Base-by-base conservation (phyloP, 805 yeast genomes). In the Schwanniomyces yamadae region DNA sequence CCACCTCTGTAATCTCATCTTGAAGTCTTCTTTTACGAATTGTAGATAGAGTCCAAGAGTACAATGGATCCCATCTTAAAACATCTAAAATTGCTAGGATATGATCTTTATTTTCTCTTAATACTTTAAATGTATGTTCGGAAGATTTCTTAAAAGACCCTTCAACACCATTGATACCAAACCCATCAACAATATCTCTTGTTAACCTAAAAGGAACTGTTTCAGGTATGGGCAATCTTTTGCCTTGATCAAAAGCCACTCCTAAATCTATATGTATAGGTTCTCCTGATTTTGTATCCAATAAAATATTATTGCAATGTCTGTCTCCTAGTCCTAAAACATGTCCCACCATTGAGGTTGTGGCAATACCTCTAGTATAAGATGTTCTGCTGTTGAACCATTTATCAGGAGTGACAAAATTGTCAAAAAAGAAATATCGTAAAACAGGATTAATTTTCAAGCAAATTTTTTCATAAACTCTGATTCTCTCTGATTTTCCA, bases 201-300 rank as follows among this genome's bases (percentile, higher is more conserved):
- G 99, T 93, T 31, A 93, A 59, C 45, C 99, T 69, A 60, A 93
- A 93, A 3, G 99, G 99, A 5, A 95, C 95, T 0, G 84, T 73
- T 52, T 93, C 99, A 0, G 99, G 99, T 6, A 91, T 76, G 0
- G 91, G 82, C 25, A 93, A 65, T 10, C 80, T 61, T 48, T 76
- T 80, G 0, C 98, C 99, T 51, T 89, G 96, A 56, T 93, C 99
- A 64, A 93, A 93, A 0, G 98, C 95, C 29, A 93, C 90, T 0
- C 99, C 99, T 12, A 93, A 64, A 58, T 93, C 99, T 47, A 93
- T 95, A 55, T 95, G 99, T 17, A 93, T 81, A 0, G 96, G 95
- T 49, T 90, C 96, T 0, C 98, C 98, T 0, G 86, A 73, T n/a
- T 57, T 52, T 32, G 71, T 69, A 56, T 93, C 97, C n/a, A 93